Evolutionary conservation across 2,329 filamentous ascomycete species (phyloP).

Genomic region (Penicillium sp.): DNA sequence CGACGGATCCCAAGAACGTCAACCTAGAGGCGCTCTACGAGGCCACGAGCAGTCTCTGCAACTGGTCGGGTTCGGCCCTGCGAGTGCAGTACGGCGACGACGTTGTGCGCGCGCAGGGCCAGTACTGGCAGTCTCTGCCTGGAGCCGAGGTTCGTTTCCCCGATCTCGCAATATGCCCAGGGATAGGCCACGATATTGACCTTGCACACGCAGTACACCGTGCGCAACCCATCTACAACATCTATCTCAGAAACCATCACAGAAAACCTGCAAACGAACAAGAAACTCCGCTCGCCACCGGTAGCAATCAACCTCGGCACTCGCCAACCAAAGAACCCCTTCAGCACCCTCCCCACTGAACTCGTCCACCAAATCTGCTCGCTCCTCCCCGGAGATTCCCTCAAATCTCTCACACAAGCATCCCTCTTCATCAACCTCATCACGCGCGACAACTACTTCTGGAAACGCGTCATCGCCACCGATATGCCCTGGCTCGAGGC

Average conservation of each 20-base stretch:
- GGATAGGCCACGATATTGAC: background rate
- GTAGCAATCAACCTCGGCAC: constrained; percentile 12
- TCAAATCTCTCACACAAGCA: constrained; percentile 24
- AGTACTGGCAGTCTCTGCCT: constrained; percentile 29
- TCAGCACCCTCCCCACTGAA: constrained; percentile 24
- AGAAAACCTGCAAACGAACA: constrained; percentile 13
- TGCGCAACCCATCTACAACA: constrained; percentile 24
- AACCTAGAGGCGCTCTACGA: constrained; percentile 26
- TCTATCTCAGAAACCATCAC: constrained; percentile 17
- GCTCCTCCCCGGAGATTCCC: constrained; percentile 23
- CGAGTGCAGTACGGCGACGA: constrained; percentile 26
- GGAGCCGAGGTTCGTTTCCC: constrained; percentile 24
- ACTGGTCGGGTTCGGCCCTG: constrained; percentile 21
- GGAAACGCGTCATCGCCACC: constrained; percentile 24
- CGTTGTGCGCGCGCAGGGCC: constrained; percentile 25
- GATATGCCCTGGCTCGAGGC: constrained; percentile 28
- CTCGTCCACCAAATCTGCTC: constrained; percentile 27
- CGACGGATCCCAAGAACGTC: constrained; percentile 18
- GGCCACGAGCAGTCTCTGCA: constrained; percentile 22
- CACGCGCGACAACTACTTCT: constrained; percentile 28
- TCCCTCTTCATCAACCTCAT: constrained; percentile 24
- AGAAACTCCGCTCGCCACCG: constrained; percentile 13
- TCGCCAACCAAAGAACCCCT: constrained; percentile 23
- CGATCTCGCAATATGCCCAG: background rate
- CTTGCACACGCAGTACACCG: constrained; percentile 21